Percentiles rank a stretch among this genome's conserved stretches.
Evolutionary conservation across 1,284 basidiomycete species (phyloP).

Genomic region (Uromyces viciae-fabae): DNA sequence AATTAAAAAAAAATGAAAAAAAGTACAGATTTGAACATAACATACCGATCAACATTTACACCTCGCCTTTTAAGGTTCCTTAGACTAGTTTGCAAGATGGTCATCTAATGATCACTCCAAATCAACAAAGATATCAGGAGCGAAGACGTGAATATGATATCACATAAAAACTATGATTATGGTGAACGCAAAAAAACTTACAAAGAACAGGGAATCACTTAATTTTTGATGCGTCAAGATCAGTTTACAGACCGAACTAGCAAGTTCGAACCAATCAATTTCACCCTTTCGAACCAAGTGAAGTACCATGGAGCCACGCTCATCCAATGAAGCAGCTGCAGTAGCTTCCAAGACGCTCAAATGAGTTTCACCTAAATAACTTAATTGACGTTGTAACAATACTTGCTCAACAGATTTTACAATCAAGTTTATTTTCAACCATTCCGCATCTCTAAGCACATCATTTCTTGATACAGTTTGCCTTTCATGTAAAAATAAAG

Average conservation of each 20-base stretch:
- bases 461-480: constrained; percentile 49
- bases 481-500: constrained; percentile 54
- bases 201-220: constrained; percentile 54
- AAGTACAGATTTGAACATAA: background rate
- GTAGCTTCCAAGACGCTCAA: constrained; percentile 39
- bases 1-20: background rate
- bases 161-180: background rate
- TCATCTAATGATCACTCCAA: constrained; percentile 39
- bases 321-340: constrained; percentile 41
- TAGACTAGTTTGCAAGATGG: constrained; percentile 42
- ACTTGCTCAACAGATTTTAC: constrained; percentile 47
- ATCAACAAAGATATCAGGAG: too few relatives aligned
- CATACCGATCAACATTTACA: constrained; percentile 44
- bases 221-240: constrained; percentile 52
- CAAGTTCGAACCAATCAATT: constrained; percentile 55
- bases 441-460: constrained; percentile 53
- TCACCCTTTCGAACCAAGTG: constrained; percentile 52
- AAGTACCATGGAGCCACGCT: constrained; percentile 46
- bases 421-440: constrained; percentile 50
- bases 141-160: too few relatives aligned
- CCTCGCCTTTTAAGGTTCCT: constrained; percentile 44
- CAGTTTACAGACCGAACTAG: constrained; percentile 51
- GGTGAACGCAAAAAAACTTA: constrained; percentile 46
- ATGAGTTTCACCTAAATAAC: constrained; percentile 48
- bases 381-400: constrained; percentile 48